phyloP scores from a whole-genome alignment of 495 filamentous ascomycete species.

The Penicilliopsis zonata region DNA sequence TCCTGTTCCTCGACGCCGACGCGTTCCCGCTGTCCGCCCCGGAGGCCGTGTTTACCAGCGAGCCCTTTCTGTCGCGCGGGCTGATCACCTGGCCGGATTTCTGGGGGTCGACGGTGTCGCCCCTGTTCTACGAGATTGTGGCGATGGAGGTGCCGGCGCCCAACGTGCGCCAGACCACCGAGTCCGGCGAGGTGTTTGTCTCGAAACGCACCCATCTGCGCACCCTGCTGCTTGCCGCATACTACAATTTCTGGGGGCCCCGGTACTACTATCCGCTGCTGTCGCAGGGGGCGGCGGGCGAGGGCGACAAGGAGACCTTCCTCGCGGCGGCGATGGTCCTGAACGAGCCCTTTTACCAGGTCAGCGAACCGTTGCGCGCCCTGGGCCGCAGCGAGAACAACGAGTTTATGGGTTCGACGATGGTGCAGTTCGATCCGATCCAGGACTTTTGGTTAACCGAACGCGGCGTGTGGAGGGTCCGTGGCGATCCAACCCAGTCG shows the following conservation, averaged over 20 bases:
- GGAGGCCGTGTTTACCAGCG: constrained; percentile 22
- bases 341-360: constrained; percentile 26
- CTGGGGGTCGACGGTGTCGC: no score
- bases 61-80: no score
- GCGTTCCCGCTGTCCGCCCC: constrained; percentile 30
- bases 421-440: constrained; percentile 35
- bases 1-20: constrained; percentile 42
- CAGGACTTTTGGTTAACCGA: constrained; percentile 28
- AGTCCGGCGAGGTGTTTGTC: constrained; percentile 38
- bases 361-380: constrained; percentile 19
- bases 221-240: constrained; percentile 36
- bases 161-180: no score
- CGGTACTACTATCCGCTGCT: constrained; percentile 37
- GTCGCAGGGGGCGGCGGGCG: constrained; percentile 34
- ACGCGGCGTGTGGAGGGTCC: constrained; percentile 23
- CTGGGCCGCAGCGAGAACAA: constrained; percentile 18
- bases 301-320: constrained; percentile 48
- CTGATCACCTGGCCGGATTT: no score
- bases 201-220: constrained; percentile 27
- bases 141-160: no score
- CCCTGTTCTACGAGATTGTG: no score
- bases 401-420: constrained; percentile 23
- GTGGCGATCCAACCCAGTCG: constrained; percentile 18
- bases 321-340: constrained; percentile 31
- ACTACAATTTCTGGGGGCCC: constrained; percentile 44